A percentile compares a stretch with the other conserved stretches of the same genome.
Evolutionary conservation across 371 early-diverging fungal genomes (phyloP).

Genomic region (Rhizomucor miehei): DNA sequence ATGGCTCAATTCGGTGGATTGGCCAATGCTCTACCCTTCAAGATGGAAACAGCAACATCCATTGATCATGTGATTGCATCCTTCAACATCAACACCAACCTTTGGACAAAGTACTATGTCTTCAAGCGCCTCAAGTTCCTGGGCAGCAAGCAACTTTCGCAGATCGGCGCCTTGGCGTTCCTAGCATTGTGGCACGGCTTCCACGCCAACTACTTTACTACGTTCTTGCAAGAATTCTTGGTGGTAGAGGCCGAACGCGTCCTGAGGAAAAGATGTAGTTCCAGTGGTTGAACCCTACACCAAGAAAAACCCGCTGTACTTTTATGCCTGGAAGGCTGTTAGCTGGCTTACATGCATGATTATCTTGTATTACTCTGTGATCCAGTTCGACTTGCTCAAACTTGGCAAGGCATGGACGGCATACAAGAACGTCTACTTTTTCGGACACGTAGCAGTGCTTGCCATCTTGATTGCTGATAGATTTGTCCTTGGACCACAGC

Average conservation of each 20-base stretch:
- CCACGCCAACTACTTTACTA: slow-evolving; percentile 60
- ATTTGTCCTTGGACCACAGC: slow-evolving; percentile 3
- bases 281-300: slow-evolving; percentile 27
- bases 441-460: slow-evolving; percentile 33
- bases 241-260: slow-evolving; percentile 51
- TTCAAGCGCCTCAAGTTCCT: slow-evolving; percentile 70
- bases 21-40: slow-evolving; percentile 51
- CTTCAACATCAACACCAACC: slow-evolving; percentile 78
- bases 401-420: slow-evolving; percentile 29
- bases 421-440: slow-evolving; percentile 40
- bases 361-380: slow-evolving; percentile 29
- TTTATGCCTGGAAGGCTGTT: slow-evolving; percentile 23
- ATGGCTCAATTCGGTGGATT: slow-evolving; percentile 54
- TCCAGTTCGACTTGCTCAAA: slow-evolving; percentile 43
- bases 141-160: slow-evolving; percentile 63
- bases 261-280: slow-evolving; percentile 21
- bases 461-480: slow-evolving; percentile 21
- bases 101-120: slow-evolving; percentile 70
- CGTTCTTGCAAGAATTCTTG: slow-evolving; percentile 64
- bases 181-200: slow-evolving; percentile 78
- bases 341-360: slow-evolving; percentile 33
- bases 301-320: slow-evolving; percentile 17
- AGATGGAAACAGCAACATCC: slow-evolving; percentile 56
- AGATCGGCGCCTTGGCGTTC: slow-evolving; percentile 60
- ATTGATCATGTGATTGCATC: slow-evolving; percentile 54